Percentiles rank a stretch among this genome's conserved stretches.
Evolutionary conservation across 768 basidiomycete species (phyloP).

Genomic region (Mycena crocata): DNA sequence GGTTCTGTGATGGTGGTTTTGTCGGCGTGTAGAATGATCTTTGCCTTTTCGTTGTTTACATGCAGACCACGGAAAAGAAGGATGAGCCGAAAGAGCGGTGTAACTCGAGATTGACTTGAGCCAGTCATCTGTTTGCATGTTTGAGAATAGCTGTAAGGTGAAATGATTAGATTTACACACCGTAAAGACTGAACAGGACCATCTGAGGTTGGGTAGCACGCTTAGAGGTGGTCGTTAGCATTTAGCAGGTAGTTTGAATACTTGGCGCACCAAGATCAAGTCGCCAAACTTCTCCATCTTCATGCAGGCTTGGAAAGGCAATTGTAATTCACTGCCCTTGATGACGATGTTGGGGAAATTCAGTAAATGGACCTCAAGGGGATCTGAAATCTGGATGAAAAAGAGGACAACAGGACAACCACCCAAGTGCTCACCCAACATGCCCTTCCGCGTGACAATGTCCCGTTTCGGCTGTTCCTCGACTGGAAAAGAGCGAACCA

Average conservation of each 20-base stretch:
- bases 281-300: constrained; percentile 99
- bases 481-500: constrained; percentile 97
- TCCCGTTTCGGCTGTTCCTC: constrained; percentile 99
- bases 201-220: constrained; percentile 99
- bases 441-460: constrained; percentile 99
- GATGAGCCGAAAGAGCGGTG: constrained; percentile 98
- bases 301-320: constrained; percentile 99
- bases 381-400: constrained; percentile 59
- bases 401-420: not conserved
- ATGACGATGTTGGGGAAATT: constrained; percentile 99
- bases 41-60: constrained; percentile 99
- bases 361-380: constrained; percentile 96
- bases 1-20: constrained; percentile 97
- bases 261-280: constrained; percentile 86
- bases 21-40: constrained; percentile 97
- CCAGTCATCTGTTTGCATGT: constrained; percentile 85
- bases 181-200: constrained; percentile 98
- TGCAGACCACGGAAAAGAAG: constrained; percentile 96
- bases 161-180: constrained; percentile 47
- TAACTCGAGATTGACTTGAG: constrained; percentile 98
- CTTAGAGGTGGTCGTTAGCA: constrained; percentile 46
- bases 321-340: constrained; percentile 97
- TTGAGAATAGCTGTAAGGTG: constrained; percentile 10
- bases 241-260: constrained; percentile 12
- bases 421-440: constrained; percentile 77